Conservation (phyloP, 352 stramenopile genomes). For the Pythium brassicae region DNA sequence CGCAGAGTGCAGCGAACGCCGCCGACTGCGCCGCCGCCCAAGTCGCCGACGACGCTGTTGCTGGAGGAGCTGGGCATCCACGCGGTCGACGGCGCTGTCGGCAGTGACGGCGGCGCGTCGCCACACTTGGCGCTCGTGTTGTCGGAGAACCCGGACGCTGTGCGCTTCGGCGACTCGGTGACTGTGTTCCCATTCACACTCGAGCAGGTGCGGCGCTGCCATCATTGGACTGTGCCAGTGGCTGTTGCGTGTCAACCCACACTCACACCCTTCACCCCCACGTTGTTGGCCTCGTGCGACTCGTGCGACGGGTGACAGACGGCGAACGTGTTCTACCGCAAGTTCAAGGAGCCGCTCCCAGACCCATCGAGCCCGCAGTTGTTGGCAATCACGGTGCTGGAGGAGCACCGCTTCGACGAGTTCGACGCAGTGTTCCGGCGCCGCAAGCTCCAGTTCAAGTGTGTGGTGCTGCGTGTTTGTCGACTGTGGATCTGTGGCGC, state of each 20-base stretch:
- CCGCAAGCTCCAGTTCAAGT: conserved; percentile 56
- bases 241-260: too few relatives aligned
- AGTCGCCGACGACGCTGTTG: conserved; percentile 24
- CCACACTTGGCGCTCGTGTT: conserved; percentile 36
- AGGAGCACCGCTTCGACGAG: conserved; percentile 49
- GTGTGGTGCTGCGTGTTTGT: conserved; percentile 4
- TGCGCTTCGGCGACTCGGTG: conserved; percentile 47
- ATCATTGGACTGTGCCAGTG: background rate
- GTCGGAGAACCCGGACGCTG: conserved; percentile 31
- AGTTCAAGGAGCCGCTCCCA: conserved; percentile 75
- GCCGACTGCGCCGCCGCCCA: conserved; percentile 9
- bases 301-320: conserved; percentile 21
- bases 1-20: conserved; percentile 2
- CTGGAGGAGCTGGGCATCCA: conserved; percentile 39
- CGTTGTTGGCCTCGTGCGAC: background rate
- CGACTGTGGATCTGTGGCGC: background rate
- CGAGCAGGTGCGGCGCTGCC: conserved; percentile 38
- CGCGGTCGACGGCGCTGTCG: conserved; percentile 20
- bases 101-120: conserved; percentile 2
- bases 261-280: too few relatives aligned
- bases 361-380: conserved; percentile 47
- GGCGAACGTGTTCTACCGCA: conserved; percentile 69
- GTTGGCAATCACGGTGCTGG: conserved; percentile 31
- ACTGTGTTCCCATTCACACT: conserved; percentile 46
- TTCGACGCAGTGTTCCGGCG: conserved; percentile 58